phyloP scores from a whole-genome alignment of 2,329 filamentous ascomycete genomes.

The Fusarium sp. region DNA sequence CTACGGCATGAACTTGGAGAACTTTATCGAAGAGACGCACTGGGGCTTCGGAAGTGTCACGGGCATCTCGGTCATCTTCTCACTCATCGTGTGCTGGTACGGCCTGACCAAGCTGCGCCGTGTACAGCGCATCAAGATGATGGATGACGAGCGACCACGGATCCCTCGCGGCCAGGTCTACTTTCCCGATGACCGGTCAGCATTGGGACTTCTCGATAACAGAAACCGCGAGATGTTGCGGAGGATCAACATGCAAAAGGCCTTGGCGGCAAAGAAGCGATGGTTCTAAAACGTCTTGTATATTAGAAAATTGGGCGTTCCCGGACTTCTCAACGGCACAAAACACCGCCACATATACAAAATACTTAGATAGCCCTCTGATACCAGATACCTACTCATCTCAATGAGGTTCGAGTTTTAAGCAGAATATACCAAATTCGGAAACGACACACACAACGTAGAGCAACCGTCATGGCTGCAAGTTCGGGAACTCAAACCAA shows the following conservation, averaged over 20 bases:
- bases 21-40: conserved; percentile 95
- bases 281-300: conserved; percentile 40
- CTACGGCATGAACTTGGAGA: conserved; percentile 99
- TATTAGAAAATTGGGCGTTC: conserved; percentile 24
- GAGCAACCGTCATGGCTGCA: conserved; percentile 15
- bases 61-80: conserved; percentile 76
- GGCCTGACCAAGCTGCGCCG: conserved; percentile 85
- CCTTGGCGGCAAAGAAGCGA: conserved; percentile 50
- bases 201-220: conserved; percentile 64
- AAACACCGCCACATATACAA: conserved; percentile 30
- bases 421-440: conserved; percentile 34
- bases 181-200: conserved; percentile 49
- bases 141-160: conserved; percentile 55
- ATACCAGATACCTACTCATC: conserved; percentile 44
- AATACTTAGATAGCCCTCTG: conserved; percentile 22
- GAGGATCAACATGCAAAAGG: conserved; percentile 63
- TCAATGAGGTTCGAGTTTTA: conserved; percentile 41
- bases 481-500: conserved; percentile 15
- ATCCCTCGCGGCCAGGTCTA: conserved; percentile 56
- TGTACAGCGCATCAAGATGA: conserved; percentile 92
- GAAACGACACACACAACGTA: conserved; percentile 26
- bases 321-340: conserved; percentile 25
- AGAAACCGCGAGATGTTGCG: conserved; percentile 67
- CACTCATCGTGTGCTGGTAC: conserved; percentile 83
- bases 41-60: conserved; percentile 86